A percentile compares a stretch with the other conserved stretches of the same genome.
phyloP scores from a whole-genome alignment of 441 rosid genomes.

The Eugenia klotzschiana region DNA sequence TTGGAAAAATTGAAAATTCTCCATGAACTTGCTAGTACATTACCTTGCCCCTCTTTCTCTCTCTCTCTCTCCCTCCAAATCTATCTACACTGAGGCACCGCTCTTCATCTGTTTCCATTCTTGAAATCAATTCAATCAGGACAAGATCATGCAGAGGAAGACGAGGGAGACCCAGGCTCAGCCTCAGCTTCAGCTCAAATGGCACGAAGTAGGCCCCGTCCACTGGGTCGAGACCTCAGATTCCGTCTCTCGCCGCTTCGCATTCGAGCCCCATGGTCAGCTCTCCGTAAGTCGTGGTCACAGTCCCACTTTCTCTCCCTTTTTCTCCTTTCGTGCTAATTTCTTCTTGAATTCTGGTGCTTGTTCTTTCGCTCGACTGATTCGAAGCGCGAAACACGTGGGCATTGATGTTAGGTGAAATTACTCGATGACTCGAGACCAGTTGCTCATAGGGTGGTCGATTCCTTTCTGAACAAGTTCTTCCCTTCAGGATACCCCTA shows the following conservation, averaged over 20 bases:
- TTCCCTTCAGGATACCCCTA: conserved; percentile 94
- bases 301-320: neutral
- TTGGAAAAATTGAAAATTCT: neutral
- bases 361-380: neutral
- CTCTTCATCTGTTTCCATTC: neutral
- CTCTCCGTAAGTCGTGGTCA: conserved; percentile 45
- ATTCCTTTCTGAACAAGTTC: conserved; percentile 68
- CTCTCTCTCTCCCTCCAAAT: neutral
- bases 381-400: neutral
- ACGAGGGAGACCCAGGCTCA: conserved; percentile 26
- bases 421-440: conserved; percentile 66
- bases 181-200: conserved; percentile 14
- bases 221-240: conserved; percentile 65
- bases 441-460: conserved; percentile 35
- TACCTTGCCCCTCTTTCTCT: neutral
- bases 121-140: neutral
- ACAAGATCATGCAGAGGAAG: conserved; percentile 39
- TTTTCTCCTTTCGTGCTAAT: conserved; percentile 1
- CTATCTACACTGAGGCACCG: neutral
- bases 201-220: conserved; percentile 19
- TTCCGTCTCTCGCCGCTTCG: conserved; percentile 48
- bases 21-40: neutral
- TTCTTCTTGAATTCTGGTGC: neutral
- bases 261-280: conserved; percentile 54
- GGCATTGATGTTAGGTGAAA: conserved; percentile 31